Evolutionary conservation across 768 basidiomycete species (phyloP), one percentile per base, ranked within the genome.

Genomic region (Nidula microcarpa): DNA sequence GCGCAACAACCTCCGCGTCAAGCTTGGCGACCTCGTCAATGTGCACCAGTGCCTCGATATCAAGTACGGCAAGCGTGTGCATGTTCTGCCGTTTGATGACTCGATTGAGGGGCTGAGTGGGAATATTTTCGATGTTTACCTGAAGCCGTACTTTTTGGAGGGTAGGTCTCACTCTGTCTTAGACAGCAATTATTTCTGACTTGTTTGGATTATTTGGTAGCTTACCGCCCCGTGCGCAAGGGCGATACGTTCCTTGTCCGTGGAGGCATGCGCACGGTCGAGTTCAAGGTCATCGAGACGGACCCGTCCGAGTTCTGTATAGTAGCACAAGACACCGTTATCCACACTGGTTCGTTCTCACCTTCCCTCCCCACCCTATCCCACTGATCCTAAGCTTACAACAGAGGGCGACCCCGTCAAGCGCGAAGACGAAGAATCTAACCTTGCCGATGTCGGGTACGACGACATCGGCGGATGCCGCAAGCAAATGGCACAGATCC

Each of bases 401-500:
- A 51, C 67, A 86, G 97, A 98, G 85, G 97, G 97, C 55, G 97
- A 99, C 65, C 94, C 97, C 1, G 88, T 99, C 68, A 98, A 98
- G 77, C 86, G 97, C 51, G 97, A 99, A 70, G 97, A 98, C 58
- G 97, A 99, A 72, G 97, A 99, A 73, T 84, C 90, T 39, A 98
- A 95, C 72, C 82, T 99, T 32, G 87, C 85, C 63, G 97, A 96
- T 63, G 97, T 99, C 57, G 97, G 97, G 17, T 99, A 99, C 68
- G 97, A 99, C 64, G 97, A 99, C 64, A 95, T 99, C 61, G 97
- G 97, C 75, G 97, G 97, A 41, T 98, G 96, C 78, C 86, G 97
- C 65, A 99, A 99, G 69, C 97, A 99, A 71, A 93, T 98, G 89
- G 96, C 96, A 3, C 96, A 98, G 70, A 98, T 99, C 56, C 94